Evolutionary conservation across 257 asterid genomes (phyloP).

Genomic region (Linderniella brevidens): DNA sequence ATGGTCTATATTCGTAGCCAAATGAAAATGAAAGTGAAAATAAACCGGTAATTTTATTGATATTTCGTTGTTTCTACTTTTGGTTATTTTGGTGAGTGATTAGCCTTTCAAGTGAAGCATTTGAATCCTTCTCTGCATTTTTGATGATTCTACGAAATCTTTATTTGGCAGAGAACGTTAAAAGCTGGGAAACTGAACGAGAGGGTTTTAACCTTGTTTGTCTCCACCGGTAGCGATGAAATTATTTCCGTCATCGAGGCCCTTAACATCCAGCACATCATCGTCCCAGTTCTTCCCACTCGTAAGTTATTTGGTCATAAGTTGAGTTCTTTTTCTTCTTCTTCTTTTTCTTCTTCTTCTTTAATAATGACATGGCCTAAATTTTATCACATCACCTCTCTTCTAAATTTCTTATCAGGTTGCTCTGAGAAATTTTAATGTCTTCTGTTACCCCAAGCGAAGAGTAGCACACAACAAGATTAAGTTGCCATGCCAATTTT

Average conservation of each 20-base stretch:
- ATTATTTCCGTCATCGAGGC: slow-evolving; percentile 45
- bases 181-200: slow-evolving; percentile 90
- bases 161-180: slow-evolving; percentile 52
- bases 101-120: no score
- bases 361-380: no score
- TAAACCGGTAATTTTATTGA: background rate
- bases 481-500: no score
- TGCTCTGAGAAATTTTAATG: slow-evolving; percentile 46
- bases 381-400: background rate
- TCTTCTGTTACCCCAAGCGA: slow-evolving; percentile 4
- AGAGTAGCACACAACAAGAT: no score
- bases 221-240: slow-evolving; percentile 85
- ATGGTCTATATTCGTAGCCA: no score
- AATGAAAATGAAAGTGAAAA: no score
- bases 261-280: slow-evolving; percentile 49
- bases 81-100: background rate
- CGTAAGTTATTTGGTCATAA: slow-evolving; percentile 19
- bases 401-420: slow-evolving; percentile 17
- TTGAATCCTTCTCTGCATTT: background rate
- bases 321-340: slow-evolving; percentile 1
- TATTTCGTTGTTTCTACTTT: background rate
- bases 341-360: slow-evolving; percentile 10
- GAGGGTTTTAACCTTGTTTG: slow-evolving; percentile 65
- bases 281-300: slow-evolving; percentile 39
- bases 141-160: background rate